These are phyloP conservation scores for Globisporangium solare DNA, from an alignment of 352 stramenopile species.

Conservation along the genomic window DNA sequence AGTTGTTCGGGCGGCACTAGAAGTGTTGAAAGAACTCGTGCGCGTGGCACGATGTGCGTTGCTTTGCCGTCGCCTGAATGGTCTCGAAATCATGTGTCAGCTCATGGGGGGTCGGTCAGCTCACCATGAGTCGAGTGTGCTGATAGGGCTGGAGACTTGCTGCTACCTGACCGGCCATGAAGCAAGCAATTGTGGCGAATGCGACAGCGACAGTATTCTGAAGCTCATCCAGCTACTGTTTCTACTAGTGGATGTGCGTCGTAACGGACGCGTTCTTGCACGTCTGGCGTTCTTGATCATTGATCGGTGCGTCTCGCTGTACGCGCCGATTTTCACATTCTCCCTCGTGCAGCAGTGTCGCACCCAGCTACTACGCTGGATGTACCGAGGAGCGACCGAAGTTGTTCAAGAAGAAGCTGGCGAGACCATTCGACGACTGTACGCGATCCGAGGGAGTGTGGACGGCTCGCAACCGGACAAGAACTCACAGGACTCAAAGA, in stretches of 20 bases:
- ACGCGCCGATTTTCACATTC: conserved; percentile 14
- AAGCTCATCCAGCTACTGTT: conserved; percentile 30
- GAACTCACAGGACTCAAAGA: not conserved
- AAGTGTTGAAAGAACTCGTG: conserved; percentile 25
- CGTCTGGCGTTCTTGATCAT: conserved; percentile 29
- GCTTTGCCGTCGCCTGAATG: conserved; percentile 17
- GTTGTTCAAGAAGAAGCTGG: conserved; percentile 1
- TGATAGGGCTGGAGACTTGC: conserved; percentile 30
- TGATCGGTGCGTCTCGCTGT: conserved; percentile 28
- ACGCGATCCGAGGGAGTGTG: not conserved
- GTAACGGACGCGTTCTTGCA: conserved; percentile 6
- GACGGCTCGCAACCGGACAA: not conserved
- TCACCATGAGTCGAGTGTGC: conserved; percentile 20
- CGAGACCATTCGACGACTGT: conserved; percentile 3
- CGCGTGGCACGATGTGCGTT: conserved; percentile 24
- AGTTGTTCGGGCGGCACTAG: conserved; percentile 19
- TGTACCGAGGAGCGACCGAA: not conserved
- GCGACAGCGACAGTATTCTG: conserved; percentile 2
- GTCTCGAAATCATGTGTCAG: conserved; percentile 24
- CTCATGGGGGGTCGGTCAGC: conserved; percentile 25
- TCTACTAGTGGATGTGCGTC: conserved; percentile 1
- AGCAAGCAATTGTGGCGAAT: conserved; percentile 14
- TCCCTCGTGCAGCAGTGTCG: conserved; percentile 26
- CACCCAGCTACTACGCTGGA: conserved; percentile 21
- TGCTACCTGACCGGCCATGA: conserved; percentile 32